A percentile compares a stretch with the other conserved stretches of the same genome.
phyloP scores from a whole-genome alignment of 768 basidiomycete genomes.

The Inosperma sp. region DNA sequence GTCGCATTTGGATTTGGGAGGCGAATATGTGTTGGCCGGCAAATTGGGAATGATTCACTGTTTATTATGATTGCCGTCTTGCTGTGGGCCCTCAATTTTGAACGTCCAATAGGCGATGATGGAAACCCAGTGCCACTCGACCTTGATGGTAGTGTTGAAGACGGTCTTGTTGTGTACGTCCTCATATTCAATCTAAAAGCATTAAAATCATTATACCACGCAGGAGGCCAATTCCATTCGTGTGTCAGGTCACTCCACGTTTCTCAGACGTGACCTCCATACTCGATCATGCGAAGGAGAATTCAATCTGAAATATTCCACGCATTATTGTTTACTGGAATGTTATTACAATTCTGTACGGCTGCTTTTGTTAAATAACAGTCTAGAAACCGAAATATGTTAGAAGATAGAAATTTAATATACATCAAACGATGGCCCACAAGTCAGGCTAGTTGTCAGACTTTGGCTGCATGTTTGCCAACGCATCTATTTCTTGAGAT shows the following conservation, averaged over 20 bases:
- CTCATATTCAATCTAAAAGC: not conserved
- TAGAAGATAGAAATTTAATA: too few relatives aligned
- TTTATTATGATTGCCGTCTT: conserved; percentile 31
- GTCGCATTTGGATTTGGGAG: conserved; percentile 27
- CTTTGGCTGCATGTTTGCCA: too few relatives aligned
- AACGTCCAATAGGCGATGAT: not conserved
- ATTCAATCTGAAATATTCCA: not conserved
- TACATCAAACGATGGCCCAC: too few relatives aligned
- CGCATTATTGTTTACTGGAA: not conserved
- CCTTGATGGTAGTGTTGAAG: not conserved
- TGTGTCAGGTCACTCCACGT: not conserved
- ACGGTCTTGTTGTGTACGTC: not conserved
- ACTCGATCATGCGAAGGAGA: conserved; percentile 1
- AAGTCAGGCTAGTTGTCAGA: too few relatives aligned
- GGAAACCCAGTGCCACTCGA: not conserved
- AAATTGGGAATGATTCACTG: conserved; percentile 30
- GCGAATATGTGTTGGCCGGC: conserved; percentile 31
- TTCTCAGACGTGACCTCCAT: not conserved
- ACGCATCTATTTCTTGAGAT: too few relatives aligned
- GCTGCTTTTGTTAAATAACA: too few relatives aligned
- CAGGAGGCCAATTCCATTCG: not conserved
- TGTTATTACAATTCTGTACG: too few relatives aligned
- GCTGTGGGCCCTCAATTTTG: conserved; percentile 19
- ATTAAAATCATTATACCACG: not conserved
- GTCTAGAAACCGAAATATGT: too few relatives aligned